Base-by-base conservation (phyloP, 768 basidiomycete genomes). In the Paxillus rubicundulus region DNA sequence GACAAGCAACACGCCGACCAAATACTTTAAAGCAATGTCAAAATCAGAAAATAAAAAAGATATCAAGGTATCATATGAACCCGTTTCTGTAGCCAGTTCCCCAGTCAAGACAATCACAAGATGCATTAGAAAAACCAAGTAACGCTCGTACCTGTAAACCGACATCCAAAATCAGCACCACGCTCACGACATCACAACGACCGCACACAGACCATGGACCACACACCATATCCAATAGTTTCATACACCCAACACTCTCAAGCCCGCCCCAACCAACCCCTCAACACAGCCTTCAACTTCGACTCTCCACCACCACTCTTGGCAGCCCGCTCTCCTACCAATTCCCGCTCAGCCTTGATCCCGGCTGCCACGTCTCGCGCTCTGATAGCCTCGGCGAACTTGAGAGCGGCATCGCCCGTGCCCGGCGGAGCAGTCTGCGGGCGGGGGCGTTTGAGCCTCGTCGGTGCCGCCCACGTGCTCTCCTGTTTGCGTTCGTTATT, bases 401-500 rank as follows among this genome's bases (percentile, higher is more conserved):
- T 52, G 51, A 47, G 27, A 3, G 56, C n/a, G 5, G 47, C 24
- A 5, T 61, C 59, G 2, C 61, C 55, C 13, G 33, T 36, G 17
- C 53, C 52, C 4, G 24, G 33, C 24, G 65, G 65, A 0, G 67
- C 65, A 2, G 65, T 69, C 45, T 65, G 65, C 40, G 65, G 65
- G 10, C 67, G 61, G 20, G 32, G 38, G 9, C 42, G 56, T 46
- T 14, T 52, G 20, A 37, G 20, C 34, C 50, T 63, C 7, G 59
- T 33, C 9, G 53, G 41, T 3, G 24, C 6, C 24, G 24, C 3
- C 24, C 24, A 6, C 24, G 24, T 24, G 24, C 6, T 24, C 24
- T 6, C 24, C 24, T 24, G 24, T 24, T 24, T 4, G 24, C 45
- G 30, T 32, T 38, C 50, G 17, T 32, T 41, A 33, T 37, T 55